Evolutionary conservation across 768 basidiomycete species (phyloP).

Genomic region (Leccinum olivaceopallidum): DNA sequence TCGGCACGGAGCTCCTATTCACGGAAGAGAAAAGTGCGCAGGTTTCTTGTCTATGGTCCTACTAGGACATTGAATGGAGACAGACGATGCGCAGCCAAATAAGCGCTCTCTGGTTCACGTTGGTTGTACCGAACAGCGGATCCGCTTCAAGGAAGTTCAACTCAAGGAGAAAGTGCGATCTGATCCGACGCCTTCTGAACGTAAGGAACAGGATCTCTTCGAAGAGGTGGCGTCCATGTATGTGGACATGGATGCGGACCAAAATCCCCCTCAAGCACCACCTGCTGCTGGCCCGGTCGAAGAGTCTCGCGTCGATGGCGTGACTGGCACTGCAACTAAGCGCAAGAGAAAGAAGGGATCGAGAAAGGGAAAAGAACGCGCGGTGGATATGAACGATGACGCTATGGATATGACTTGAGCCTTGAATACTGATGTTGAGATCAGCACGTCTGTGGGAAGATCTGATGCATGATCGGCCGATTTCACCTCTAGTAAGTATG

Average conservation of each 20-base stretch:
- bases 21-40: conserved; percentile 62
- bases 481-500: too few species aligned
- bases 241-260: conserved; percentile 14
- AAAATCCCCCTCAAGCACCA: neutral
- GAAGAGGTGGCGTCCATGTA: conserved; percentile 24
- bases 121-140: conserved; percentile 56
- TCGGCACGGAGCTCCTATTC: conserved; percentile 79
- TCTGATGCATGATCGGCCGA: too few species aligned
- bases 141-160: conserved; percentile 73
- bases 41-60: too few species aligned
- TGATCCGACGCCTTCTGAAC: conserved; percentile 9
- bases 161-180: conserved; percentile 44
- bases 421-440: neutral
- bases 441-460: neutral
- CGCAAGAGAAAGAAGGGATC: conserved; percentile 21
- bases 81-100: conserved; percentile 59
- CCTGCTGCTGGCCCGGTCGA: conserved; percentile 2
- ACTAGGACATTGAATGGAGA: conserved; percentile 31
- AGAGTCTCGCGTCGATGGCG: conserved; percentile 4
- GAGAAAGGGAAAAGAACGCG: conserved; percentile 30
- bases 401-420: conserved; percentile 21
- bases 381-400: conserved; percentile 18
- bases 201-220: conserved; percentile 10
- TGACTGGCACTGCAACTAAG: neutral
- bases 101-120: conserved; percentile 47